Conservation (phyloP, 1,284 basidiomycete species). For the Moniliella sp. region DNA sequence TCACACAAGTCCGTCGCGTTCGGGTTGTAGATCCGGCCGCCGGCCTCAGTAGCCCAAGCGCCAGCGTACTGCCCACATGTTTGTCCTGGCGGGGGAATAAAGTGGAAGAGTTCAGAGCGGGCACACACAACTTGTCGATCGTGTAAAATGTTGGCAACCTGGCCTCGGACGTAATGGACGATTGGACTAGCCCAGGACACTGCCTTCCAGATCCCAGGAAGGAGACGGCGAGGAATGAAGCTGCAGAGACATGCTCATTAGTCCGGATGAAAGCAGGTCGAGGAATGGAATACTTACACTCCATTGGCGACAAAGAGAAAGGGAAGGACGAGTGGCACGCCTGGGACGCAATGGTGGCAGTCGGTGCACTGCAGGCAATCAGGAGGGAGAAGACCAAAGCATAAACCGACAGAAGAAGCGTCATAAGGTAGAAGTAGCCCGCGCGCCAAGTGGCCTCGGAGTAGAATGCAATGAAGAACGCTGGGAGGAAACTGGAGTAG, state of each 20-base stretch:
- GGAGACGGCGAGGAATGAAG: no score
- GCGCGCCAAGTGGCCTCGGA: slow-evolving; percentile 8
- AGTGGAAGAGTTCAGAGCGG: slow-evolving; percentile 11
- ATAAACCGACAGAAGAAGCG: no score
- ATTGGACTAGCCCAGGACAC: slow-evolving; percentile 16
- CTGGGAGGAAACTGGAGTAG: no score
- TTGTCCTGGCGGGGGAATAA: slow-evolving; percentile 13
- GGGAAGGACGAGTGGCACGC: no score
- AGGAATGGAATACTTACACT: no score
- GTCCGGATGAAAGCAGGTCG: no score
- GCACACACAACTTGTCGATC: slow-evolving; percentile 16
- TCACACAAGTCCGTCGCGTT: slow-evolving; percentile 7
- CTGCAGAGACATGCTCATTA: no score
- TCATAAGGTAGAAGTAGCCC: slow-evolving; percentile 20
- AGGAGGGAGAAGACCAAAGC: no score
- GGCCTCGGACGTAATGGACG: slow-evolving; percentile 19
- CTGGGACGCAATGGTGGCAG: no score
- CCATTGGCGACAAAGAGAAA: no score
- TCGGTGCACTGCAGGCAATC: no score
- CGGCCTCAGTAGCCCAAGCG: slow-evolving; percentile 8
- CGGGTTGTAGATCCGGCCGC: slow-evolving; percentile 11
- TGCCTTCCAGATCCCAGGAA: no score
- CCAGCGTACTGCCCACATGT: slow-evolving; percentile 14
- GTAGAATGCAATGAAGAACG: slow-evolving; percentile 24
- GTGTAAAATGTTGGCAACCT: slow-evolving; percentile 18